These are phyloP conservation scores for Fusarium heterosporum DNA, from an alignment of 2,329 filamentous ascomycete genomes.

Conservation along the genomic window DNA sequence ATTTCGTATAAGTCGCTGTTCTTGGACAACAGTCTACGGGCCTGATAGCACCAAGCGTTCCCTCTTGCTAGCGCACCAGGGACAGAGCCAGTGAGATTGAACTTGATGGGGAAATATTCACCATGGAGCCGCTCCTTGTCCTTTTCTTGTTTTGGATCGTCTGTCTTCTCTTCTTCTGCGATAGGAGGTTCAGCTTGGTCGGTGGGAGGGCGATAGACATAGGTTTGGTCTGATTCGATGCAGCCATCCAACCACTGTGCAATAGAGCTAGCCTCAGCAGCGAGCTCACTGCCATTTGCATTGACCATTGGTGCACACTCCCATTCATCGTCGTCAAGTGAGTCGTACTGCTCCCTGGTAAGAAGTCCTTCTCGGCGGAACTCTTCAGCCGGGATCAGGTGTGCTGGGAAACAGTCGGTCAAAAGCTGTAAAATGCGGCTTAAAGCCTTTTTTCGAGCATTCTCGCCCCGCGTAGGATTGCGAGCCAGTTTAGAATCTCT, in stretches of 20 bases:
- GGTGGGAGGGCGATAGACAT: slow-evolving; percentile 40
- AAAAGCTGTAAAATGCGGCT: slow-evolving; percentile 21
- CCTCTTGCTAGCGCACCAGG: slow-evolving; percentile 12
- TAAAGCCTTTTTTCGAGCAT: slow-evolving; percentile 19
- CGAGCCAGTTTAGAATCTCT: slow-evolving; percentile 35
- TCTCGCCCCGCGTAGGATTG: slow-evolving; percentile 11
- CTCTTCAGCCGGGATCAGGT: slow-evolving; percentile 64
- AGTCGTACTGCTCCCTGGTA: slow-evolving; percentile 70
- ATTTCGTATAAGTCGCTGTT: slow-evolving; percentile 71
- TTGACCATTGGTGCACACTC: slow-evolving; percentile 20
- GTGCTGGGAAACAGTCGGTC: slow-evolving; percentile 50
- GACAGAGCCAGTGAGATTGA: slow-evolving; percentile 34
- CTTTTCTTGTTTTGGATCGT: slow-evolving; percentile 28
- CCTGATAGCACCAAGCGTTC: slow-evolving; percentile 28
- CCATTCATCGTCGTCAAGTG: slow-evolving; percentile 51
- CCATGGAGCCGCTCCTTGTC: slow-evolving; percentile 66
- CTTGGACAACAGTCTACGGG: slow-evolving; percentile 18
- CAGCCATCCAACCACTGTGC: slow-evolving; percentile 33
- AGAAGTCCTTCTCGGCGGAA: slow-evolving; percentile 70
- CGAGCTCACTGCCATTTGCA: neutral
- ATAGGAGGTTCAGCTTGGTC: slow-evolving; percentile 20
- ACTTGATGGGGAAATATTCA: slow-evolving; percentile 52
- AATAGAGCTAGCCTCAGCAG: slow-evolving; percentile 15
- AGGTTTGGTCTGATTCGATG: slow-evolving; percentile 36
- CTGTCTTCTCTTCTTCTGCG: neutral